Base-by-base conservation (phyloP, 2,329 filamentous ascomycete genomes). In the Alternaria viburni region DNA sequence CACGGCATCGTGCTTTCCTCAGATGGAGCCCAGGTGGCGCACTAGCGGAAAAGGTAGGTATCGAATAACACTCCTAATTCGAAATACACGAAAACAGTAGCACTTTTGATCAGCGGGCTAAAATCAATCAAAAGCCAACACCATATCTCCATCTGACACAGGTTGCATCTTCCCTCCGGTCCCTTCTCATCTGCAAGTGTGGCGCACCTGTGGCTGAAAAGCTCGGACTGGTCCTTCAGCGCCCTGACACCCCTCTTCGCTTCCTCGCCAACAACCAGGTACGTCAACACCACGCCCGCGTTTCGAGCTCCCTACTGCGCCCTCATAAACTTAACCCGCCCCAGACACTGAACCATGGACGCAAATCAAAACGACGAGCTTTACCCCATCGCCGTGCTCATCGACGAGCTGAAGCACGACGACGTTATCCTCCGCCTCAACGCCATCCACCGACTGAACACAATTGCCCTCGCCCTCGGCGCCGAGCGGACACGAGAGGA, bases 351-450 rank as follows among this genome's bases (percentile, higher is more conserved):
- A 72, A 77, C 55, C 69, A 98, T 98, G 95, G 93, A 97, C 85
- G 91, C 91, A 84, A 92, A 91, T 84, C 90, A 95, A 86, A 96
- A 91, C 83, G 96, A 99, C 85, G 96, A 98, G 90, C 93, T 99
- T 79, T 99, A 98, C 84, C 96, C 96, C 81, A 99, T 99, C 86
- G 96, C 96, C 80, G 96, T 99, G 74, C 90, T 99, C 83, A 99
- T 99, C 84, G 96, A 99, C 83, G 96, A 99, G 89, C 88, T 99
- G 79, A 99, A 99, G 95, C 96, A 99, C 83, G 96, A 99, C 81
- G 96, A 99, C 87, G 96, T 99, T 74, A 89, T 98, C 71, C 90
- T 99, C 80, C 93, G 96, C 81, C 88, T 99, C 83, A 99, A 99
- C 83, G 96, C 96, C 79, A 99, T 99, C 81, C 95, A 97, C 85